Evolutionary conservation across 179 eudicot species (phyloP), one percentile per base, ranked within the genome.

Genomic region (Spinacia oleracea): DNA sequence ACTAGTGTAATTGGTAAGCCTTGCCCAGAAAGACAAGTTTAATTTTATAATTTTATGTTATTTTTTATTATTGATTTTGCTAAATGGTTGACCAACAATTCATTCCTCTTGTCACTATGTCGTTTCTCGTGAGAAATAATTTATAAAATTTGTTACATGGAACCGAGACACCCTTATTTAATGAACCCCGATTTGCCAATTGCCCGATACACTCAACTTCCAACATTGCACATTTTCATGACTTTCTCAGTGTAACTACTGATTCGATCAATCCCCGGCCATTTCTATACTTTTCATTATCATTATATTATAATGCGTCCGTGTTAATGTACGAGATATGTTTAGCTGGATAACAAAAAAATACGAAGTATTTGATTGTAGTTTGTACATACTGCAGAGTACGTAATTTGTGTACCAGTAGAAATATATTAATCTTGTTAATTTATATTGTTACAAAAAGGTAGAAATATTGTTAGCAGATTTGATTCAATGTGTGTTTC

Each of bases 21-120:
- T 50, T 16, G 56, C 48, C 42, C 21, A 31, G 62, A 31, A 27
- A 40, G 66, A 64, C 53, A 51, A 65, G 3, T 38, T 40, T 73
- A 20, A 32, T 23, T 76, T 27, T 21, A 9, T 59, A 1, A 2
- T 50, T 6, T 53, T 10, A 0, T 18, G 0, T 0, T 31, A 32
- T 72, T 32, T 25, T 35, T 23, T 38, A 9, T 35, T 74, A 20
- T n/a, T 42, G 18, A 23, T 34, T 62, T 10, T 70, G 48, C 31
- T 6, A 43, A 16, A 31, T 31, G 70, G 78, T 77, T 81, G 81
- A 77, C 81, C 66, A 72, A 73, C 59, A 51, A 65, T 53, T 29
- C 64, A 25, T 23, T 60, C 31, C 25, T 56, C 42, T 16, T 72
- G 71, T 77, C 80, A 77, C 51, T 20, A 32, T 81, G 80, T 81